Percentiles rank a stretch among this genome's conserved stretches.
phyloP scores from a whole-genome alignment of 352 stramenopile species.

The Phytophthora foliorum region DNA sequence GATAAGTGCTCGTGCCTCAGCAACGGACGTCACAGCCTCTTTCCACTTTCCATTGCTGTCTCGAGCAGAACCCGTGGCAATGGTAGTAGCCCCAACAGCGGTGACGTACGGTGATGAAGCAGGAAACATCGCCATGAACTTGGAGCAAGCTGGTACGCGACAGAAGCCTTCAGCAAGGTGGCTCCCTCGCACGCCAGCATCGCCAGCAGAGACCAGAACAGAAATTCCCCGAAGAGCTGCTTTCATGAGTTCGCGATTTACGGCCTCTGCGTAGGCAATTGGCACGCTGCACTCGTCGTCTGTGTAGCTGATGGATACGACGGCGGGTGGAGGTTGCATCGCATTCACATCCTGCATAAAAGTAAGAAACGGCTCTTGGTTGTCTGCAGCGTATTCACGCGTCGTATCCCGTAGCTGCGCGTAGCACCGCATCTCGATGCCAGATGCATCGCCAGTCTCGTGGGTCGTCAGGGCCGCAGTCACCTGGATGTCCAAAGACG shows the following conservation, averaged over 20 bases:
- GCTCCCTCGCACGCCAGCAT: slow-evolving; percentile 68
- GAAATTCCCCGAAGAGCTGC: slow-evolving; percentile 71
- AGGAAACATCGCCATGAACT: slow-evolving; percentile 75
- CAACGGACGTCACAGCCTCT: slow-evolving; percentile 61
- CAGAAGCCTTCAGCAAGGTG: slow-evolving; percentile 61
- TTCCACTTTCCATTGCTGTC: slow-evolving; percentile 45
- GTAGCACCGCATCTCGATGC: slow-evolving; percentile 75
- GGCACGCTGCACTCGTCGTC: slow-evolving; percentile 84
- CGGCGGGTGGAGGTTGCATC: slow-evolving; percentile 64
- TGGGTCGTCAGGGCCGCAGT: slow-evolving; percentile 54
- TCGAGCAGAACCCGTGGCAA: slow-evolving; percentile 21
- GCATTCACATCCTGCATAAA: slow-evolving; percentile 81
- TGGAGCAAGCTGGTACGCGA: slow-evolving; percentile 45
- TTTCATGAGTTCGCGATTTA: slow-evolving; percentile 85
- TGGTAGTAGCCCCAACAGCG: slow-evolving; percentile 68
- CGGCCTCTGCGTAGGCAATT: slow-evolving; percentile 54
- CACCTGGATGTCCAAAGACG: slow-evolving; percentile 78
- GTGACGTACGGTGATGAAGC: slow-evolving; percentile 82
- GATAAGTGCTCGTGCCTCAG: slow-evolving; percentile 58
- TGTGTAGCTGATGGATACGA: slow-evolving; percentile 87
- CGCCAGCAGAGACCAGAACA: slow-evolving; percentile 73
- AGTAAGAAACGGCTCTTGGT: slow-evolving; percentile 82
- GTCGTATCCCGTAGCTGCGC: slow-evolving; percentile 58
- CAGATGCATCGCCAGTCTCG: slow-evolving; percentile 33
- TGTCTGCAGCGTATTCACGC: slow-evolving; percentile 62